Percentiles rank a stretch among this genome's conserved stretches.
Evolutionary conservation across 2,329 filamentous ascomycete species (phyloP).

Genomic region (Cephalotrichum gorgonifer): DNA sequence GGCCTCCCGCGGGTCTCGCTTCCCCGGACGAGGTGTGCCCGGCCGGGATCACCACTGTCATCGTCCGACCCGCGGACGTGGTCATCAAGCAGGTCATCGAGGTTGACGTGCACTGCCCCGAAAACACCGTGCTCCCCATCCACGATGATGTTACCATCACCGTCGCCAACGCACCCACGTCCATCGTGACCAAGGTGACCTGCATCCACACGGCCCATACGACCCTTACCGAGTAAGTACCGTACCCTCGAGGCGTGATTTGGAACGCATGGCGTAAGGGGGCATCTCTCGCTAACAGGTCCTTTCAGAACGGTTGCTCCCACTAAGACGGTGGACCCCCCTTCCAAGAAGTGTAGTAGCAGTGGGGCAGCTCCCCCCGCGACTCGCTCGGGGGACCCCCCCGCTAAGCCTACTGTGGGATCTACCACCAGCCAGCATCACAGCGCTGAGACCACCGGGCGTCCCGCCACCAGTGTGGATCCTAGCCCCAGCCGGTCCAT

Average conservation of each 20-base stretch:
- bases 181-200: conserved; percentile 7
- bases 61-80: conserved; percentile 6
- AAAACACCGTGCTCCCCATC: conserved; percentile 7
- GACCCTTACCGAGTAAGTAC: conserved; percentile 1
- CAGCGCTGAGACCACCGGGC: no score
- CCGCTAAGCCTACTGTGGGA: no score
- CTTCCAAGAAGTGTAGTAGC: no score
- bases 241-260: no score
- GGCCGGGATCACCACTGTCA: neutral
- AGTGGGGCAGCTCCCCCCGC: no score
- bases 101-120: conserved; percentile 3
- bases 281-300: no score
- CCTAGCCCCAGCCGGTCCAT: no score
- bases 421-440: no score
- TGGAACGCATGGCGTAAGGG: no score
- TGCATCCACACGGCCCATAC: conserved; percentile 1
- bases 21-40: conserved; percentile 1
- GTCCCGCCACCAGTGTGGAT: no score
- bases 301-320: conserved; percentile 6
- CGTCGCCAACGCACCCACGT: conserved; percentile 7
- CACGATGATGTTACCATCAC: conserved; percentile 4
- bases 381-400: no score
- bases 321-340: no score
- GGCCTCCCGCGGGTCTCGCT: neutral
- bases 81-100: conserved; percentile 6